Evolutionary conservation across 176 grass and related monocot genomes (phyloP).

Genomic region (Carex parvula): DNA sequence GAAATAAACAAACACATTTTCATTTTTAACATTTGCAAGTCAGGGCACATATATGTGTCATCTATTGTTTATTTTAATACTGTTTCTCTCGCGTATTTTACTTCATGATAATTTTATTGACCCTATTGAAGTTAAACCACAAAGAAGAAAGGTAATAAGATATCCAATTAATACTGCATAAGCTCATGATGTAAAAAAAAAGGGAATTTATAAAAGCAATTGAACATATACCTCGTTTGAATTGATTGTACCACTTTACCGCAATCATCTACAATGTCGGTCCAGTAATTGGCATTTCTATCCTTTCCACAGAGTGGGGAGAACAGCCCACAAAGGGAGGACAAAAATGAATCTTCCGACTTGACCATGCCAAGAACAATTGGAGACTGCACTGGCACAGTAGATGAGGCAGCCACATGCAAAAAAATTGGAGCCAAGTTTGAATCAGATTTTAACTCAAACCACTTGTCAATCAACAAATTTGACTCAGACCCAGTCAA

Average conservation of each 20-base stretch:
- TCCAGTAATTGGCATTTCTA: conserved; percentile 39
- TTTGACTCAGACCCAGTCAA: conserved; percentile 43
- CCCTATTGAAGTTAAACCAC: too few relatives aligned
- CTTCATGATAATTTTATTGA: too few relatives aligned
- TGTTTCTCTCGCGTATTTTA: too few relatives aligned
- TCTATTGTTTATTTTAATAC: too few relatives aligned
- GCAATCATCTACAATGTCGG: conserved; percentile 45
- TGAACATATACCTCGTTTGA: conserved; percentile 43
- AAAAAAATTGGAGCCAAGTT: conserved; percentile 40
- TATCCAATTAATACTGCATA: not conserved
- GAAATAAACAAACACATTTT: too few relatives aligned
- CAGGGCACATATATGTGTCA: too few relatives aligned
- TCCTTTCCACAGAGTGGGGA: conserved; percentile 37
- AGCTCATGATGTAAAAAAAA: not conserved
- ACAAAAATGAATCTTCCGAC: conserved; percentile 18
- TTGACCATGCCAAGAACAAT: conserved; percentile 31
- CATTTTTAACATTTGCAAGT: too few relatives aligned
- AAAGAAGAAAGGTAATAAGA: not conserved
- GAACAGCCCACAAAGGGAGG: conserved; percentile 44
- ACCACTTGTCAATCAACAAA: conserved; percentile 62
- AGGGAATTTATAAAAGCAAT: not conserved
- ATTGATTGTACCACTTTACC: conserved; percentile 51
- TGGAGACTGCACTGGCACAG: too few relatives aligned
- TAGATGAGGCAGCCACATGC: conserved; percentile 51
- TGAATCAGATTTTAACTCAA: conserved; percentile 54